A percentile compares a stretch with the other conserved stretches of the same genome.
These are phyloP conservation scores for Zalerion maritima DNA, from an alignment of 495 filamentous ascomycete genomes.

Conservation along the genomic window DNA sequence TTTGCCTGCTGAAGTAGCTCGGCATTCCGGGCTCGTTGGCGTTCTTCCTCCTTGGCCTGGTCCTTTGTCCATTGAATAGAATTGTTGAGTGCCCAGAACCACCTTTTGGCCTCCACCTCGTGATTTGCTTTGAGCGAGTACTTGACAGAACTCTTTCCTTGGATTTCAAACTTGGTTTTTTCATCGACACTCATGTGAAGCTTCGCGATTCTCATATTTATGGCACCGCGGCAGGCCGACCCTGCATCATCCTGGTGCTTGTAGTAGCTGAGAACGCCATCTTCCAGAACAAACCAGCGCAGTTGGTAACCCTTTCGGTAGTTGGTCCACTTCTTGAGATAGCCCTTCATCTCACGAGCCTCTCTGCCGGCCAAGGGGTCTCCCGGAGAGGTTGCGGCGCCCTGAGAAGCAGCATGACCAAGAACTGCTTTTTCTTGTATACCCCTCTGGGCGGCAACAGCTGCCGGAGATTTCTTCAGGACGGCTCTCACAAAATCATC, in stretches of 20 bases:
- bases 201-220: slow-evolving; percentile 94
- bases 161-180: slow-evolving; percentile 93
- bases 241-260: slow-evolving; percentile 96
- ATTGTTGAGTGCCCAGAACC: slow-evolving; percentile 98
- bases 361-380: slow-evolving; percentile 70
- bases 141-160: slow-evolving; percentile 96
- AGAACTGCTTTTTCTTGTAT: slow-evolving; percentile 95
- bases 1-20: slow-evolving; percentile 66
- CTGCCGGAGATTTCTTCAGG: slow-evolving; percentile 86
- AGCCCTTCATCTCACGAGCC: slow-evolving; percentile 91
- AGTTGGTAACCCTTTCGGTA: slow-evolving; percentile 94
- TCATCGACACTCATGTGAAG: slow-evolving; percentile 92
- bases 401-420: slow-evolving; percentile 53
- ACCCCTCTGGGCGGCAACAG: slow-evolving; percentile 82
- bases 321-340: slow-evolving; percentile 98
- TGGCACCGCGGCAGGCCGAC: slow-evolving; percentile 87
- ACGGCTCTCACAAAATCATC: slow-evolving; percentile 78
- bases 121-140: slow-evolving; percentile 96
- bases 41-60: slow-evolving; percentile 81
- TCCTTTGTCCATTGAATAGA: slow-evolving; percentile 97
- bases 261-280: slow-evolving; percentile 95
- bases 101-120: slow-evolving; percentile 79
- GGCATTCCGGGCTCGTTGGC: slow-evolving; percentile 52
- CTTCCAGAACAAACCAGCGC: slow-evolving; percentile 94
- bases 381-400: slow-evolving; percentile 35